Conservation (phyloP, 1,284 basidiomycete species). For the Ustilago trichophora region DNA sequence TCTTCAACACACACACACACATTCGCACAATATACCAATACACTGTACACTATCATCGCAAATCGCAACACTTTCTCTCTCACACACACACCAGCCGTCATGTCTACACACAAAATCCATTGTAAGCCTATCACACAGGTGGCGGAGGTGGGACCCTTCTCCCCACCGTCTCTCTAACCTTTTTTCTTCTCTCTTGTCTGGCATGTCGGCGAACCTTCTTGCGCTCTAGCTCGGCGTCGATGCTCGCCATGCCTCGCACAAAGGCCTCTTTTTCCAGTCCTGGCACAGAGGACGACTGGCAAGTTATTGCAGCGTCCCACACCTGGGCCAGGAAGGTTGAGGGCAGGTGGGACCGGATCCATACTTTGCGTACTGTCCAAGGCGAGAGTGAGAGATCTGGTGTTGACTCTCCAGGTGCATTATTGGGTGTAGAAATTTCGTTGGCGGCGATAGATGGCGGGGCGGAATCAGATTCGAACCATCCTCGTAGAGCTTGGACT, state of each 20-base stretch:
- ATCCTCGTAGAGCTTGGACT: constrained; percentile 26
- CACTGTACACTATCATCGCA: not conserved
- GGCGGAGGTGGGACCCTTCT: no score
- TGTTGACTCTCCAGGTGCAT: not conserved
- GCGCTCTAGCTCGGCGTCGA: constrained; percentile 34
- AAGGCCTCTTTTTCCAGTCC: constrained; percentile 12
- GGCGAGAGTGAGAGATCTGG: constrained; percentile 2
- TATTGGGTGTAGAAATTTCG: not conserved
- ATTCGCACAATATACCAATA: not conserved
- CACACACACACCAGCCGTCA: no score
- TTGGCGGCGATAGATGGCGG: not conserved
- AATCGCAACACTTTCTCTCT: not conserved
- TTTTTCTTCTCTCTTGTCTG: constrained; percentile 1
- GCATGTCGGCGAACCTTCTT: not conserved
- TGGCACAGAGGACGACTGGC: not conserved
- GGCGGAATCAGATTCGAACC: constrained; percentile 35
- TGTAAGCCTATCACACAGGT: not conserved
- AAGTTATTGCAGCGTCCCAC: no score
- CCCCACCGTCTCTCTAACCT: not conserved
- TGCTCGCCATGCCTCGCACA: constrained; percentile 17
- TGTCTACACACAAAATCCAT: no score
- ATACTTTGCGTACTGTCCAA: constrained; percentile 8
- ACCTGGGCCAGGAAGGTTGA: constrained; percentile 10
- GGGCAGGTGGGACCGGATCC: constrained; percentile 20
- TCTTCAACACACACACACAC: not conserved